These are phyloP conservation scores for Plantago lanceolata DNA, from an alignment of 305 asterid species.

Conservation along the genomic window DNA sequence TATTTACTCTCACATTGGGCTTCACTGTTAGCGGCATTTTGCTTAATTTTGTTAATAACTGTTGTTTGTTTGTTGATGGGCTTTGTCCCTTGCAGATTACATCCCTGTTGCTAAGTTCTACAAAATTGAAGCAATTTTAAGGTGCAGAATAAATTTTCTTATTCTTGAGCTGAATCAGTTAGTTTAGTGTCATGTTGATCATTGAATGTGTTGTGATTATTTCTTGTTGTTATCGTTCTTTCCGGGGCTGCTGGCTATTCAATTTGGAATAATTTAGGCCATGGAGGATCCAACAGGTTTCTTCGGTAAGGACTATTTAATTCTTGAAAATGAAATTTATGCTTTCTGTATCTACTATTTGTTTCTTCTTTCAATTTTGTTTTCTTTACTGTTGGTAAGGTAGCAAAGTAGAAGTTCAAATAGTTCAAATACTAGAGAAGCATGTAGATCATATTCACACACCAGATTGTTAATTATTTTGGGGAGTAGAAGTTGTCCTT, in stretches of 20 bases:
- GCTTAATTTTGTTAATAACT: not conserved
- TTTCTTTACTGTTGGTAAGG: not conserved
- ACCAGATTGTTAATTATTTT: too few relatives aligned
- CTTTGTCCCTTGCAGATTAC: conserved; percentile 34
- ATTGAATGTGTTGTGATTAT: not conserved
- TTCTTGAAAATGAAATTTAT: conserved; percentile 1
- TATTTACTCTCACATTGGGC: not conserved
- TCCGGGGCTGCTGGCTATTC: conserved; percentile 25
- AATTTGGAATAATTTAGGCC: conserved; percentile 48
- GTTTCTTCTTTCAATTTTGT: conserved; percentile 1
- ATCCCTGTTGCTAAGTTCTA: conserved; percentile 74
- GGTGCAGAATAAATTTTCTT: conserved; percentile 32
- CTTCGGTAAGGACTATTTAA: conserved; percentile 56
- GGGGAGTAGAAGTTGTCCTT: too few relatives aligned
- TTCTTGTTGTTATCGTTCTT: conserved; percentile 11
- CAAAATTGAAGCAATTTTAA: conserved; percentile 88
- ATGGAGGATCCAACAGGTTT: conserved; percentile 88
- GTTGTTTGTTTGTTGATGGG: too few relatives aligned
- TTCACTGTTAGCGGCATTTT: not conserved
- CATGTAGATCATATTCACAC: too few relatives aligned
- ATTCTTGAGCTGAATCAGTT: not conserved
- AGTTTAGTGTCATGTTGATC: conserved; percentile 7
- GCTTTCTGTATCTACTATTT: not conserved
- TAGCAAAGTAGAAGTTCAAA: too few relatives aligned
- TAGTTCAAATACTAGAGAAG: too few relatives aligned